Evolutionary conservation across 1,139 yeast genomes (phyloP).

Genomic region (Hanseniaspora sp.): DNA sequence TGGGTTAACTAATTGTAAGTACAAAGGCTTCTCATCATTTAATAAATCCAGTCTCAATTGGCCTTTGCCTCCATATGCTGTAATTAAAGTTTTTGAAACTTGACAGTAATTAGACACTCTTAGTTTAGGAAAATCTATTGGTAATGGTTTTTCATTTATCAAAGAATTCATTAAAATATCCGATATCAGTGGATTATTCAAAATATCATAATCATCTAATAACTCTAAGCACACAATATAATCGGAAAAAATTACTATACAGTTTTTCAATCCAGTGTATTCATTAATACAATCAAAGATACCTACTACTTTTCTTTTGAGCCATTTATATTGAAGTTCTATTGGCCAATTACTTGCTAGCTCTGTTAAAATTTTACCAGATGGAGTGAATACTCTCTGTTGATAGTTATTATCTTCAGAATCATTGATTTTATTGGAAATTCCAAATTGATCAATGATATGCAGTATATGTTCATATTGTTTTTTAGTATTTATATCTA

Average conservation of each 20-base stretch:
- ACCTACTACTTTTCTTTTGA: constrained; percentile 71
- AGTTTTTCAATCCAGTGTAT: constrained; percentile 36
- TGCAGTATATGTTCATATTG: constrained; percentile 46
- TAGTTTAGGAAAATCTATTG: constrained; percentile 55
- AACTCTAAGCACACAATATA: constrained; percentile 53
- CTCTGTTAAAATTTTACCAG: constrained; percentile 78
- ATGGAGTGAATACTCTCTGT: constrained; percentile 73
- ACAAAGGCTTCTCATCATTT: constrained; percentile 19
- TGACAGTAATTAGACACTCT: constrained; percentile 58
- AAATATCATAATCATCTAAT: constrained; percentile 26
- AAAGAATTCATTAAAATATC: constrained; percentile 83
- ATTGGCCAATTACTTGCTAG: constrained; percentile 79
- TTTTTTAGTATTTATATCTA: constrained; percentile 31
- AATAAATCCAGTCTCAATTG: constrained; percentile 28
- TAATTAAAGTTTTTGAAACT: constrained; percentile 44
- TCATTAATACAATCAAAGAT: constrained; percentile 47
- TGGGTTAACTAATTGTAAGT: constrained; percentile 27
- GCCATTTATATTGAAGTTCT: constrained; percentile 80
- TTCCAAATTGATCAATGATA: constrained; percentile 76
- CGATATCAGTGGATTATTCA: constrained; percentile 52
- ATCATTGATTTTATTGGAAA: constrained; percentile 29
- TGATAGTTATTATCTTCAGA: constrained; percentile 35
- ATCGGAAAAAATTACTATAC: constrained; percentile 72
- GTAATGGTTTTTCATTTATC: constrained; percentile 70
- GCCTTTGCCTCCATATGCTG: constrained; percentile 34